Conservation (phyloP, 2,329 filamentous ascomycete species). For the Colletotrichum graminicola region DNA sequence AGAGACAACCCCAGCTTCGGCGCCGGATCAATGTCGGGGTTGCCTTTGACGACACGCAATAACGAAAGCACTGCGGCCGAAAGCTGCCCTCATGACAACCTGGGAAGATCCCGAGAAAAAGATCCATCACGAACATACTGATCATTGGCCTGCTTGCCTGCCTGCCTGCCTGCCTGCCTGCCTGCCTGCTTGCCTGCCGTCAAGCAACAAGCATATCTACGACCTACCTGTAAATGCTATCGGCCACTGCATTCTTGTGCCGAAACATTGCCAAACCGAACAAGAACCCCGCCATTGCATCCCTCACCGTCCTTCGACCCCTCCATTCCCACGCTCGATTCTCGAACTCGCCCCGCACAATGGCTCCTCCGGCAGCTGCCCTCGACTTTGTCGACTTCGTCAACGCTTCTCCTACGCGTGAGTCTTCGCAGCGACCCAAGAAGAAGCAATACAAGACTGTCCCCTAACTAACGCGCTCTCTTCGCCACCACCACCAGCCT, state of each 20-base stretch:
- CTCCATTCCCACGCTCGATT: conserved; percentile 41
- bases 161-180: too few relatives aligned
- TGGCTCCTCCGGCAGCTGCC: conserved; percentile 70
- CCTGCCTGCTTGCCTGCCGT: neutral
- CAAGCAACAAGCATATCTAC: neutral
- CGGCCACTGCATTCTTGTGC: conserved; percentile 31
- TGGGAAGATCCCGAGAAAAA: neutral
- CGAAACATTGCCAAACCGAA: conserved; percentile 28
- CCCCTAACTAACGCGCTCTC: conserved; percentile 29
- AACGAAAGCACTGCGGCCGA: conserved; percentile 12
- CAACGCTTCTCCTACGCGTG: conserved; percentile 94
- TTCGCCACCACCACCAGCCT: conserved; percentile 68
- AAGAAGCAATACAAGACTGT: neutral
- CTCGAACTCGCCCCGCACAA: conserved; percentile 53
- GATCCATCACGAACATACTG: neutral
- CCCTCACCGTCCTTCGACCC: conserved; percentile 29
- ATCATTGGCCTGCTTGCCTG: neutral
- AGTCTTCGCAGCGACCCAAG: conserved; percentile 49
- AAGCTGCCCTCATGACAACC: conserved; percentile 28
- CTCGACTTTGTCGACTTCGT: conserved; percentile 93
- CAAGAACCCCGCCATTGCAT: conserved; percentile 34
- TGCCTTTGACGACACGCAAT: conserved; percentile 41
- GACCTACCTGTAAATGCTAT: conserved; percentile 30
- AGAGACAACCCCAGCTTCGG: conserved; percentile 36
- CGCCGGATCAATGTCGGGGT: conserved; percentile 41